phyloP scores from a whole-genome alignment of 768 basidiomycete genomes.

The Hemileccinum impolitum region DNA sequence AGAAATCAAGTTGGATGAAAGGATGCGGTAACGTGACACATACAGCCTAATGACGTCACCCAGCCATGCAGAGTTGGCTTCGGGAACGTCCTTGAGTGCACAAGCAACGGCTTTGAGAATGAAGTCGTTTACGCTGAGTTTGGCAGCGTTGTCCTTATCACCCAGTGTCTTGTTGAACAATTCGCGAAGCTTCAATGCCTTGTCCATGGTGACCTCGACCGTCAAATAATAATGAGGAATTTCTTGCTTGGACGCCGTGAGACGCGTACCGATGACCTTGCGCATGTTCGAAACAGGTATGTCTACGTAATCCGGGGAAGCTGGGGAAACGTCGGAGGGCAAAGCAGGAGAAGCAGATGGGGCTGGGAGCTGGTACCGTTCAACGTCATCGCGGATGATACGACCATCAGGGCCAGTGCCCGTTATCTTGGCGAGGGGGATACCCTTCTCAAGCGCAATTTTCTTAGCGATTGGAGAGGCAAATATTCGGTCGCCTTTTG shows the following conservation, averaged over 20 bases:
- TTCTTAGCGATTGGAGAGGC: constrained; percentile 96
- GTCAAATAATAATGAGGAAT: constrained; percentile 98
- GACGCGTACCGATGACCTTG: constrained; percentile 84
- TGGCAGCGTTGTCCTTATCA: constrained; percentile 86
- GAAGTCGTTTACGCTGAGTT: constrained; percentile 98
- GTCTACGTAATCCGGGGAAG: constrained; percentile 77
- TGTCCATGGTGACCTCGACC: constrained; percentile 94
- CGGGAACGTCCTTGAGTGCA: constrained; percentile 91
- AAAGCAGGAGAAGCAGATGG: constrained; percentile 42
- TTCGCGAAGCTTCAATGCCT: constrained; percentile 87
- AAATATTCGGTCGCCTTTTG: constrained; percentile 80
- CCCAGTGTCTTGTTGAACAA: constrained; percentile 89
- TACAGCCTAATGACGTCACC: constrained; percentile 95
- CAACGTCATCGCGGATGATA: constrained; percentile 92
- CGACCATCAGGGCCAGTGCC: constrained; percentile 93
- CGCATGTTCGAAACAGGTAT: constrained; percentile 93
- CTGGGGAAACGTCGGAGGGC: constrained; percentile 46
- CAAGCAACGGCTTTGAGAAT: constrained; percentile 92
- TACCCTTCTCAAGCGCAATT: constrained; percentile 90
- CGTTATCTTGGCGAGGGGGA: constrained; percentile 86
- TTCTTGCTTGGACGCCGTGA: constrained; percentile 91
- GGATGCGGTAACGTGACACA: constrained; percentile 28
- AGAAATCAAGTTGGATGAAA: not conserved
- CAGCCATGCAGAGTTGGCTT: constrained; percentile 97
- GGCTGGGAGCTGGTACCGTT: constrained; percentile 70